phyloP scores from a whole-genome alignment of 192 early-diverging fungal genomes.

The Coemansia javaensis region DNA sequence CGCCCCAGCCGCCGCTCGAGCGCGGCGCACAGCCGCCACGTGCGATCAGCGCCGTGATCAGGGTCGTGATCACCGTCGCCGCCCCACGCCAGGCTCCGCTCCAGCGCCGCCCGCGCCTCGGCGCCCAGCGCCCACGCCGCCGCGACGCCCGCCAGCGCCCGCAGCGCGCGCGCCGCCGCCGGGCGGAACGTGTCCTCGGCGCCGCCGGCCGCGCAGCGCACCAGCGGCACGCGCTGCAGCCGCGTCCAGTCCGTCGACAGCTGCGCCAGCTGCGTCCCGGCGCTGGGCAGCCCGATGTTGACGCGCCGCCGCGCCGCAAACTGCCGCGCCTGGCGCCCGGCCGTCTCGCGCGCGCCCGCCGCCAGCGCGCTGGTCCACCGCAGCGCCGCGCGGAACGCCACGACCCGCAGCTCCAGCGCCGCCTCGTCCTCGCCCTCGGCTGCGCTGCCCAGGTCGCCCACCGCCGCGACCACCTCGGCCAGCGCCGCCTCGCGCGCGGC shows the following conservation, averaged over 20 bases:
- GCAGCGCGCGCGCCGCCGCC: constrained; percentile 3
- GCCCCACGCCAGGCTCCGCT: constrained; percentile 8
- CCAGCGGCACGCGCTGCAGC: constrained; percentile 19
- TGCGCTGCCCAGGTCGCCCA: not conserved
- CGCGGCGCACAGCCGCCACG: not conserved
- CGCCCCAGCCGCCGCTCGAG: not conserved
- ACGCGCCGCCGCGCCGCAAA: constrained; percentile 8
- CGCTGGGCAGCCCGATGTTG: constrained; percentile 20
- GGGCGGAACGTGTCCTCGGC: constrained; percentile 8
- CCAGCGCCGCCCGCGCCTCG: not conserved
- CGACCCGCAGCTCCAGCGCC: not conserved
- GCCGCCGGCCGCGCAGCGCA: not conserved
- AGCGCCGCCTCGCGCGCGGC: constrained; percentile 8
- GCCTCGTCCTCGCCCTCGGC: not conserved
- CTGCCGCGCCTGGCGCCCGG: constrained; percentile 3
- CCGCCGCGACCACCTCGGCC: constrained; percentile 10
- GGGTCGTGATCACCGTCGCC: not conserved
- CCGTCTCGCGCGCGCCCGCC: constrained; percentile 16
- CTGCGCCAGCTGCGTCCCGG: constrained; percentile 9
- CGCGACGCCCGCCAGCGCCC: constrained; percentile 10
- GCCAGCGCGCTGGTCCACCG: constrained; percentile 23
- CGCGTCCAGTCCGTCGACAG: constrained; percentile 42
- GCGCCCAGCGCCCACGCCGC: constrained; percentile 1
- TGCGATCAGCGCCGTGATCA: not conserved
- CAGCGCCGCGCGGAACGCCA: constrained; percentile 14